Conservation (phyloP, 768 basidiomycete species). For the Termitomyces titanicus region DNA sequence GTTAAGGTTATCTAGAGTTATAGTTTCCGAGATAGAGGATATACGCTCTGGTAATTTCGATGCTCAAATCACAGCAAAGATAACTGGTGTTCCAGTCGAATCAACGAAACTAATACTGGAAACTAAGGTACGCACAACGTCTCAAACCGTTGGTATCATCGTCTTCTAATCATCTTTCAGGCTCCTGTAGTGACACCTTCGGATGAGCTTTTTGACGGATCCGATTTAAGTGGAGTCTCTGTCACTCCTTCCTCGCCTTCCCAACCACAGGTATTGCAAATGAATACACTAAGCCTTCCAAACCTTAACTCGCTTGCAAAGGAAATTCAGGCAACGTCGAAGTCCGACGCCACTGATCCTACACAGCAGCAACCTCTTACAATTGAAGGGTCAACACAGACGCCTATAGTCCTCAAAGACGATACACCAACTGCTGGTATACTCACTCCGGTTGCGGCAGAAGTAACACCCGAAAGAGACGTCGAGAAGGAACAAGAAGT, state of each 20-base stretch:
- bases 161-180: background rate
- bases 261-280: constrained; percentile 16
- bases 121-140: background rate
- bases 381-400: background rate
- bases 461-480: background rate
- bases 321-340: background rate
- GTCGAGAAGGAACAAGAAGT: background rate
- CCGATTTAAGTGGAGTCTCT: constrained; percentile 32
- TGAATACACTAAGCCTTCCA: background rate
- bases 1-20: constrained; percentile 37
- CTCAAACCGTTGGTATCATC: background rate
- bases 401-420: too few relatives aligned
- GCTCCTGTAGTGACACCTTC: constrained; percentile 8
- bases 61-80: constrained; percentile 36
- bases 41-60: constrained; percentile 71
- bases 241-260: constrained; percentile 24
- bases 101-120: constrained; percentile 3
- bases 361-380: background rate
- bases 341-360: background rate
- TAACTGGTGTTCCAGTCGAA: constrained; percentile 17
- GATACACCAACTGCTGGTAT: background rate
- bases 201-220: constrained; percentile 27
- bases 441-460: background rate
- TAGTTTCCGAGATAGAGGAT: constrained; percentile 73
- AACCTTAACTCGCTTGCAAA: background rate